Evolutionary conservation across 1,139 yeast genomes (phyloP), one percentile per base, ranked within the genome.

Genomic region (Debaryomyces nepalensis): DNA sequence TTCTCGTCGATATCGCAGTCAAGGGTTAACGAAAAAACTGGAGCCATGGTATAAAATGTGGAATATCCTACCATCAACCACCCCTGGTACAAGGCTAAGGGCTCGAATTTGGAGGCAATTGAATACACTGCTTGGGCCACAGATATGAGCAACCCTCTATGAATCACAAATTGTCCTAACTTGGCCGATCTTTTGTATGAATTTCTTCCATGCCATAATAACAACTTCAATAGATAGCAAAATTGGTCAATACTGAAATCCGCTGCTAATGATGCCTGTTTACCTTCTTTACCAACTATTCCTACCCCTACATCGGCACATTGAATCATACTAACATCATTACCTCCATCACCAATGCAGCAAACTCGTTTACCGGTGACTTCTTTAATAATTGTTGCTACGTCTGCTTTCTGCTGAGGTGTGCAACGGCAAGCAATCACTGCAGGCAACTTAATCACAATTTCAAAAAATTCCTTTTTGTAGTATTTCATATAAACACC

Each of bases 281-380:
- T 85, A 21, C 99, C 99, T 64, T 95, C 99, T 61, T 95, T 95
- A 31, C 99, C 99, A 19, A 93, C 99, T 53, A 95, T 93, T 42
- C 99, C 99, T 30, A 95, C 96, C 44, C 99, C 99, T 8, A 95
- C 97, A 68, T 95, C 97, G 0, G 99, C 99, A 54, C 95, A 87
- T 66, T 93, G 99, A 53, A 95, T 95, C 99, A 95, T 95, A 55
- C 96, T 87, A 27, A 95, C 99, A 64, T 95, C 99, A 58, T 95
- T 95, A 54, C 99, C 99, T 52, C 99, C 99, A 64, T 95, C 99
- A 40, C 99, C 99, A 54, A 95, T 95, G 61, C 99, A 93, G 54
- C 98, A 91, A 3, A 91, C 97, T 41, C 99, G 72, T 58, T 88
- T 89, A 5, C 89, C 87, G 0, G 99, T 93, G 26, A 79, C 68